phyloP scores from a whole-genome alignment of 2,329 filamentous ascomycete genomes.

The Lomentospora prolificans region DNA sequence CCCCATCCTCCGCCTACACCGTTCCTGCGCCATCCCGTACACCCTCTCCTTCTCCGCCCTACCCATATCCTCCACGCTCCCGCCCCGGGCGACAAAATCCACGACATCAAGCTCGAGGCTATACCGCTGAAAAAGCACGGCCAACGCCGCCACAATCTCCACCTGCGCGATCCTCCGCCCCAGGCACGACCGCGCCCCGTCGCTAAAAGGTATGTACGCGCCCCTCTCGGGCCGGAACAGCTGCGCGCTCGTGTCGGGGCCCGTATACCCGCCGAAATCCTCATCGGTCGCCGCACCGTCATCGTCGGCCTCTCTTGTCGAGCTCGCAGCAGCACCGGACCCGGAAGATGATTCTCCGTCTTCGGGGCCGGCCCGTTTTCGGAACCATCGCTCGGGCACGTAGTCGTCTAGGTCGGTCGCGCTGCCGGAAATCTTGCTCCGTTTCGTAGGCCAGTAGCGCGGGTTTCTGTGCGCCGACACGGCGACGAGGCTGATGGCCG shows the following conservation, averaged over 20 bases:
- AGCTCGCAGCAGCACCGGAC: too few species aligned
- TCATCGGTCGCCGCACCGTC: conserved; percentile 34
- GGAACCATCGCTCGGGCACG: conserved; percentile 64
- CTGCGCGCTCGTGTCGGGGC: conserved; percentile 50
- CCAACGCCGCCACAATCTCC: conserved; percentile 45
- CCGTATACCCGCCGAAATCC: conserved; percentile 48
- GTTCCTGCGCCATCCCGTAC: conserved; percentile 51
- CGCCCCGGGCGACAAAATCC: conserved; percentile 30
- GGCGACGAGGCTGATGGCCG: conserved; percentile 45
- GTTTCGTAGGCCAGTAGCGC: conserved; percentile 56
- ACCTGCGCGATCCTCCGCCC: conserved; percentile 50
- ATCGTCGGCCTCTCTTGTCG: conserved; percentile 13
- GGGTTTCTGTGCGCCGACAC: conserved; percentile 57
- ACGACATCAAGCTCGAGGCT: conserved; percentile 63
- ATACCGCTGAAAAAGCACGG: conserved; percentile 46
- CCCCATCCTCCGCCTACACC: conserved; percentile 40
- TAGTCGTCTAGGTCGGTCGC: conserved; percentile 56
- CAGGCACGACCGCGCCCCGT: conserved; percentile 47
- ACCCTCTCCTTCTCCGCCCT: conserved; percentile 34
- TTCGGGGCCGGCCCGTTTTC: conserved; percentile 10
- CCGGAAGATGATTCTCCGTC: too few species aligned
- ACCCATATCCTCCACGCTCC: conserved; percentile 29
- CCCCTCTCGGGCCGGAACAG: conserved; percentile 52
- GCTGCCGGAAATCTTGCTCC: conserved; percentile 31
- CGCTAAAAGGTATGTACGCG: conserved; percentile 48